Conservation (phyloP, 371 early-diverging fungal species). For the Mortierella sp. region DNA sequence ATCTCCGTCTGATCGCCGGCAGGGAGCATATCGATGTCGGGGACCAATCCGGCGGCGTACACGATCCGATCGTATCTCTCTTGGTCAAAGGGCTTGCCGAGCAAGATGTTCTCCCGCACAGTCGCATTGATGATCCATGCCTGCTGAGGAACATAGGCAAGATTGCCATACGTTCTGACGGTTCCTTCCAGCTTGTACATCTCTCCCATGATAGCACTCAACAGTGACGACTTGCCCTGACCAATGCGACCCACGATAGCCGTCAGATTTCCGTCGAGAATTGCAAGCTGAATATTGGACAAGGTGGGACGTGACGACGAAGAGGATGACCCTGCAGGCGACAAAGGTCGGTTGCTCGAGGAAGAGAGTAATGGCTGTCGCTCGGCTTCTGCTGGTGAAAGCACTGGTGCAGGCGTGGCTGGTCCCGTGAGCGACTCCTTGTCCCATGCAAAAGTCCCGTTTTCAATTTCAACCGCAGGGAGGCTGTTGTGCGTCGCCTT, state of each 20-base stretch:
- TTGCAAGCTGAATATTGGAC: conserved; percentile 62
- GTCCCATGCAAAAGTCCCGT: conserved; percentile 73
- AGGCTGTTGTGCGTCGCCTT: conserved; percentile 22
- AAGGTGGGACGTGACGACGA: conserved; percentile 11
- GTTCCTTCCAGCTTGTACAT: conserved; percentile 71
- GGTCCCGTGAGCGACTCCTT: not conserved
- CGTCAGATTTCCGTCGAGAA: conserved; percentile 62
- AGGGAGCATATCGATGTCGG: conserved; percentile 75
- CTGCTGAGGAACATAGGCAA: conserved; percentile 81
- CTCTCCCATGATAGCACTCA: conserved; percentile 77
- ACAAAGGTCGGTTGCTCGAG: not conserved
- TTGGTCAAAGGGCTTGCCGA: conserved; percentile 72
- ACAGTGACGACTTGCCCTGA: conserved; percentile 72
- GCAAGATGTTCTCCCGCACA: conserved; percentile 79
- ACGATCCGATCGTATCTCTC: conserved; percentile 69
- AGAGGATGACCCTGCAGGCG: not conserved
- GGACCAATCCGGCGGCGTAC: conserved; percentile 64
- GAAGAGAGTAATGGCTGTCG: conserved; percentile 26
- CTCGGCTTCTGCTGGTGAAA: conserved; percentile 18
- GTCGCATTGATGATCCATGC: conserved; percentile 84
- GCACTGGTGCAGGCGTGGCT: conserved; percentile 15
- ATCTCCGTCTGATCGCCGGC: conserved; percentile 80
- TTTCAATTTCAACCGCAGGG: conserved; percentile 45
- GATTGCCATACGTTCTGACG: conserved; percentile 64
- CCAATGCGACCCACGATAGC: conserved; percentile 78